Base-by-base conservation (phyloP, 2,329 filamentous ascomycete genomes). In the Celoporthe dispersa region DNA sequence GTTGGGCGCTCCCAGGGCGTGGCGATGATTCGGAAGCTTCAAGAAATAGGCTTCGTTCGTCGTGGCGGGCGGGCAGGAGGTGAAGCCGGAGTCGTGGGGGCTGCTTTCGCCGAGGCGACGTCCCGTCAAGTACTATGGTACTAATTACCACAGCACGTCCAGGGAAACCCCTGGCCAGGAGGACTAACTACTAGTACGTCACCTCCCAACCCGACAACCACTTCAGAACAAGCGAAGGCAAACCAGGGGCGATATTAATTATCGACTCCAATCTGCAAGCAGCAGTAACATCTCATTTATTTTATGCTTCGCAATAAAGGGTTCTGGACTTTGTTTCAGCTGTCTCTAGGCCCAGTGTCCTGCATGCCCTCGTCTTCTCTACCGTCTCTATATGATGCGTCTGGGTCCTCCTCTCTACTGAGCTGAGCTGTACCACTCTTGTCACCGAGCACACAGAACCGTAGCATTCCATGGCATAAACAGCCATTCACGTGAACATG, bases 181-280 rank as follows among this genome's bases (percentile, higher is more conserved):
- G 53, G 53, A 57, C 53, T 57, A 33, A 14, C 25, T 57, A 31
- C 28, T 31, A 28, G 53, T 57, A 31, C 25, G 25, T 57, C 53
- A 57, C 53, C 28, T 57, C 28, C 28, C 9, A 28, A 57, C 14
- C 25, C 44, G 22, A 48, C 7, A 6, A 48, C 44, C 44, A 48
- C 44, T 57, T 19, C 28, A 31, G 5, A 31, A 31, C 12, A n/a
- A n/a, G n/a, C 25, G 25, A 55, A 31, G 1, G 28, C 25, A 19
- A 57, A 57, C 4, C 53, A 57, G 14, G 19, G 28, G 25, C 28
- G 28, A 31, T 57, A 57, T 19, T 16, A n/a, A 19, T 19, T 31
- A 31, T 57, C 33, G 57, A 60, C 57, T 60, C 57, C n/a, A 31
- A 60, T 60, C 33, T 60, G 57, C 57, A 37, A 37, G 57, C 57